Evolutionary conservation across 192 early-diverging fungal species (phyloP).

Genomic region (Glomus cerebriforme): DNA sequence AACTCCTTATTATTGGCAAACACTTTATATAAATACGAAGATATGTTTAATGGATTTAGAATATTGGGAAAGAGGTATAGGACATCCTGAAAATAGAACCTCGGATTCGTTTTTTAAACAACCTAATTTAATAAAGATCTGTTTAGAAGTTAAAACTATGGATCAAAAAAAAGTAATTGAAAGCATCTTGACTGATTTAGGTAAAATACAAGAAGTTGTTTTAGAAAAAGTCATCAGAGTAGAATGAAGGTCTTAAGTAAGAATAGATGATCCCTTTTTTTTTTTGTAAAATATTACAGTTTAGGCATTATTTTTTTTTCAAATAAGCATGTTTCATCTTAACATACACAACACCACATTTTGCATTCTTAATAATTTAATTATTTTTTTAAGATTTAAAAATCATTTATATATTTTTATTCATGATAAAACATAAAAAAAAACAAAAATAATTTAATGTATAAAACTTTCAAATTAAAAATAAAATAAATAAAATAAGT

Average conservation of each 20-base stretch:
- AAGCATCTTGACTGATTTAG: neutral
- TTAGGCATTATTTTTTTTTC: too few relatives aligned
- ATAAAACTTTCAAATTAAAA: too few relatives aligned
- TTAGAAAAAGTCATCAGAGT: neutral
- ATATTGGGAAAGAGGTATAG: conserved; percentile 1
- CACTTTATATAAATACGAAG: neutral
- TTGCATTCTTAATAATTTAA: too few relatives aligned
- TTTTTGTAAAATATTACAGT: too few relatives aligned
- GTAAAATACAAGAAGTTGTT: neutral
- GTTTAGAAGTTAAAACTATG: neutral
- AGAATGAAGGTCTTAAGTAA: neutral
- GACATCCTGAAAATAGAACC: neutral
- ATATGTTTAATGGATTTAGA: neutral
- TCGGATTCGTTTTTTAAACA: neutral
- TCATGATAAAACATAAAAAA: too few relatives aligned
- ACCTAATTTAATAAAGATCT: neutral
- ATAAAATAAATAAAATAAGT: too few relatives aligned
- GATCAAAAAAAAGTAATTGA: neutral
- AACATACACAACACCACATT: too few relatives aligned
- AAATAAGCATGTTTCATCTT: too few relatives aligned
- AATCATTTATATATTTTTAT: too few relatives aligned
- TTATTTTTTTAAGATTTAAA: too few relatives aligned
- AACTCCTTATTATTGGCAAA: conserved; percentile 2
- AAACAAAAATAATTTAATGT: too few relatives aligned
- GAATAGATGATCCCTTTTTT: too few relatives aligned